phyloP scores from a whole-genome alignment of 2,329 filamentous ascomycete genomes.

The Trichocomaceae sp. region DNA sequence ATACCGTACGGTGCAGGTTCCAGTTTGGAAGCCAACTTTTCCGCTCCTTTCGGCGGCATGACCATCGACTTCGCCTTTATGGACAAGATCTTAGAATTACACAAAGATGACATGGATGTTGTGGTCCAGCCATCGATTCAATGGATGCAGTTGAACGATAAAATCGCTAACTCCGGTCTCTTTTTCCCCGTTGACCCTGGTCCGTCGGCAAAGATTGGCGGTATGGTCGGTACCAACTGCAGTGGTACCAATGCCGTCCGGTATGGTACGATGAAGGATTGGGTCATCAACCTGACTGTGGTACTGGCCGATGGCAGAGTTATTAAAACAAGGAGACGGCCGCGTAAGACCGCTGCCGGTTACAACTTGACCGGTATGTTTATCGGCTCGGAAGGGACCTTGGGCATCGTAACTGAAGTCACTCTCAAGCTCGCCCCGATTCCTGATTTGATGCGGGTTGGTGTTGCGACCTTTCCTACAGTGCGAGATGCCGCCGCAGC shows the following conservation, averaged over 20 bases:
- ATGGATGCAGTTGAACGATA: conserved; percentile 85
- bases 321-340: conserved; percentile 61
- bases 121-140: conserved; percentile 85
- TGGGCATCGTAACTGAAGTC: conserved; percentile 64
- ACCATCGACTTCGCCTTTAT: conserved; percentile 86
- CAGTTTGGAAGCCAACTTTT: conserved; percentile 84
- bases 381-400: conserved; percentile 63
- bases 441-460: conserved; percentile 59
- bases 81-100: conserved; percentile 71
- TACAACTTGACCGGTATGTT: conserved; percentile 66
- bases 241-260: conserved; percentile 55
- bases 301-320: conserved; percentile 62
- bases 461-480: conserved; percentile 54
- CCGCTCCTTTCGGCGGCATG: conserved; percentile 76
- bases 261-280: conserved; percentile 72
- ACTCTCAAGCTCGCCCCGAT: conserved; percentile 62
- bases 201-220: conserved; percentile 53
- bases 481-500: conserved; percentile 58
- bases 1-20: conserved; percentile 82
- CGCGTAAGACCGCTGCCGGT: conserved; percentile 63
- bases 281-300: conserved; percentile 64
- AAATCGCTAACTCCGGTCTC: conserved; percentile 64
- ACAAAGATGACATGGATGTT: conserved; percentile 85
- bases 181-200: conserved; percentile 91
- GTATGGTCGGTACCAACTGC: conserved; percentile 63